Conservation (phyloP, 352 stramenopile genomes). For the Globisporangium parvum region DNA sequence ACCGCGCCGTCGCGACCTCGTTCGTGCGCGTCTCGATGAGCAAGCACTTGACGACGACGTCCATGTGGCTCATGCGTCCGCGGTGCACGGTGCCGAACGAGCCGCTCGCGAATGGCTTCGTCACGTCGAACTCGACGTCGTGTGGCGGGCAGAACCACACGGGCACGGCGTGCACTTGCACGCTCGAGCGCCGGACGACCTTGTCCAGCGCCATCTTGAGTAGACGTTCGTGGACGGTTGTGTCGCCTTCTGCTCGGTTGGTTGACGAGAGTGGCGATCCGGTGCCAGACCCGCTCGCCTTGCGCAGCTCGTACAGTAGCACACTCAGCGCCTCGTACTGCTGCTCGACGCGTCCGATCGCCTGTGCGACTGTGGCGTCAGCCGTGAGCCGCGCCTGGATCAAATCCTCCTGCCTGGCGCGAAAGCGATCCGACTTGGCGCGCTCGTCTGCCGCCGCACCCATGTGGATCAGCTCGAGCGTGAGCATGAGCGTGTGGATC, state of each 20-base stretch:
- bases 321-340: constrained; percentile 3
- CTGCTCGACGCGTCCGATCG: not conserved
- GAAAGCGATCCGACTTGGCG: not conserved
- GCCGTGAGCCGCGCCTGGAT: constrained; percentile 1
- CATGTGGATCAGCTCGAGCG: not conserved
- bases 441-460: not conserved
- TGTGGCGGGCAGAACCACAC: not conserved
- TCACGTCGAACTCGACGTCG: not conserved
- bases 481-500: not conserved
- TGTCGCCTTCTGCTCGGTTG: no score
- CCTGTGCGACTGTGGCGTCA: constrained; percentile 1
- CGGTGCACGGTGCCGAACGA: constrained; percentile 4
- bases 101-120: not conserved
- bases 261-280: not conserved
- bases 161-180: not conserved
- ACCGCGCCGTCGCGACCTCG: no score
- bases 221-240: not conserved
- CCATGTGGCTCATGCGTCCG: not conserved
- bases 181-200: not conserved
- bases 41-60: no score
- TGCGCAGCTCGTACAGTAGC: not conserved
- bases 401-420: not conserved
- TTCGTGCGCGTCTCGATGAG: no score
- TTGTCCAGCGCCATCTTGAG: constrained; percentile 2
- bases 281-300: not conserved